Percentiles rank a stretch among this genome's conserved stretches.
These are phyloP conservation scores for Przewalskia tangutica DNA, from an alignment of 257 asterid species.

Conservation along the genomic window DNA sequence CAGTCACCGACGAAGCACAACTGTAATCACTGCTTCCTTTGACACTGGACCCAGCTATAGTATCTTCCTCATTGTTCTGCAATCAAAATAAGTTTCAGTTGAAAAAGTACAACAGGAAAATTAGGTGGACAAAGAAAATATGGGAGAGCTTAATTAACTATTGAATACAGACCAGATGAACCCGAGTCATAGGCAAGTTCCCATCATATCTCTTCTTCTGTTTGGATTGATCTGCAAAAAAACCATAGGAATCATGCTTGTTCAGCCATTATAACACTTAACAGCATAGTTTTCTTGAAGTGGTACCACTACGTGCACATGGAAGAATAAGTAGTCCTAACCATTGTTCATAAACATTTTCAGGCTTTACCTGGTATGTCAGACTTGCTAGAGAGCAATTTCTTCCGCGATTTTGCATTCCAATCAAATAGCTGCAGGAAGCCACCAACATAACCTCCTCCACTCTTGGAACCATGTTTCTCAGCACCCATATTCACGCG, in stretches of 20 bases:
- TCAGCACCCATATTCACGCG: constrained; percentile 51
- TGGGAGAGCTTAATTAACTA: not conserved
- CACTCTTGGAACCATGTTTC: constrained; percentile 51
- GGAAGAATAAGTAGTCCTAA: not conserved
- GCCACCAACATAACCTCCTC: constrained; percentile 63
- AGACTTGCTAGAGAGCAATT: constrained; percentile 64
- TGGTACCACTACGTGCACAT: not conserved
- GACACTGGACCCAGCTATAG: constrained; percentile 31
- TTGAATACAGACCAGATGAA: constrained; percentile 38
- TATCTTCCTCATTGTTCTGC: constrained; percentile 50
- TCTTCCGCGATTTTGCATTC: constrained; percentile 84
- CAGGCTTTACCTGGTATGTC: constrained; percentile 43
- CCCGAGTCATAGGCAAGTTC: constrained; percentile 47
- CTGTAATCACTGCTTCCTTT: constrained; percentile 67
- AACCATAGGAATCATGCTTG: not conserved
- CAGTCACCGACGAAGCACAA: constrained; percentile 65
- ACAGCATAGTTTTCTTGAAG: not conserved
- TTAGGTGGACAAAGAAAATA: not conserved
- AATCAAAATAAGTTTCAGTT: not conserved
- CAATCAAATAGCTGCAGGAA: constrained; percentile 86
- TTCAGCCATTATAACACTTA: not conserved
- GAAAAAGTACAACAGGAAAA: not conserved
- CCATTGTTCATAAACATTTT: not conserved
- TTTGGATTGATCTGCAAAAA: constrained; percentile 55
- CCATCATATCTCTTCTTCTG: constrained; percentile 74